Evolutionary conservation across 306 rosid species (phyloP), one percentile per base, ranked within the genome.

Genomic region (Cucumis cinereus): DNA sequence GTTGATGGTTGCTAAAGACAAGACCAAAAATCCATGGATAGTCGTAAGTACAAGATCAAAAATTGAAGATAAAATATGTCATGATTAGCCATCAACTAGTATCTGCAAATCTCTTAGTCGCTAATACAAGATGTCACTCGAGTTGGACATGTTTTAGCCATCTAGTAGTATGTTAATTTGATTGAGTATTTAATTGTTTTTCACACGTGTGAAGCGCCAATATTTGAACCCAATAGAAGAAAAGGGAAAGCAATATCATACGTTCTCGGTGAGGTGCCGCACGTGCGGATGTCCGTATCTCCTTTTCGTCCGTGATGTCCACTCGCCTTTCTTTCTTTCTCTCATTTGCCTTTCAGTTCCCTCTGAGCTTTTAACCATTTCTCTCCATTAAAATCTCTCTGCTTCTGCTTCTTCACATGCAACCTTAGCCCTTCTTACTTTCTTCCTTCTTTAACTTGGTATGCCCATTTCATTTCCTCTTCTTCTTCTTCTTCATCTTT

Each of bases 301-400:
- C 8, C 53, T 74, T 74, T 56, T 74, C 7, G 66, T 74, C 78
- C 78, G 78, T 75, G 78, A 75, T 20, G 23, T 7, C 35, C 50
- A 22, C 66, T 35, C 35, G 45, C 14, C 43, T 56, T 10, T 38
- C 53, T 36, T 22, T 10, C 55, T 17, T 6, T 50, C 20, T 50
- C 16, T 50, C 55, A 16, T 54, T 70, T 20, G 35, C 56, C 62
- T 52, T 50, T 52, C 47, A 50, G 5, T 72, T 28, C 14, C 41
- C 10, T 20, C 62, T 56, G 2, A 4, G 33, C 9, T 8, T 30
- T 13, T 2, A 50, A 5, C 15, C 15, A 47, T 4, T 43, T 47
- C 55, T 30, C 41, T 16, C 70, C 70, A 63, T 63, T 63, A 63
- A 63, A 19, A 30, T 30, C 35, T 38, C 73, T 40, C 22, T 49